Conservation (phyloP, 2,329 filamentous ascomycete genomes). For the Aquanectria penicillioides region DNA sequence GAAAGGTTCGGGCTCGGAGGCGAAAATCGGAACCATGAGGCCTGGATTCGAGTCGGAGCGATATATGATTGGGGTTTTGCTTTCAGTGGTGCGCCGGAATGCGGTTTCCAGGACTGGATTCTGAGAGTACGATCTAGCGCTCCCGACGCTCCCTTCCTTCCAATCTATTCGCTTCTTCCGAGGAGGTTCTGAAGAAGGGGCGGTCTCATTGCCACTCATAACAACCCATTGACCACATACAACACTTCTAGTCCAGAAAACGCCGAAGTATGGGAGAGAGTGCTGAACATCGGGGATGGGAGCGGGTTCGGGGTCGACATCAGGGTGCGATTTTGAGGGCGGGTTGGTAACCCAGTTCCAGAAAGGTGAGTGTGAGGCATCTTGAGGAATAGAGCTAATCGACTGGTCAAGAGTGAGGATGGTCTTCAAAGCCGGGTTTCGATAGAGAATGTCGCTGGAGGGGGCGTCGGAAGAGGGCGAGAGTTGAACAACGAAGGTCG, state of each 20-base stretch:
- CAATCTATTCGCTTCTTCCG: slow-evolving; percentile 44
- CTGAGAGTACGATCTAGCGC: slow-evolving; percentile 32
- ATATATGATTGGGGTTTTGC: slow-evolving; percentile 41
- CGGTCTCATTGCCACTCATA: slow-evolving; percentile 51
- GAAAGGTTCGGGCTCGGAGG: slow-evolving; percentile 50
- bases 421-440: slow-evolving; percentile 49
- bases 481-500: slow-evolving; percentile 51
- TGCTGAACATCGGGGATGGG: slow-evolving; percentile 32
- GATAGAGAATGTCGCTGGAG: slow-evolving; percentile 44
- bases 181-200: slow-evolving; percentile 43
- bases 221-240: slow-evolving; percentile 50
- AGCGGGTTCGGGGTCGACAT: slow-evolving; percentile 9
- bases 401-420: slow-evolving; percentile 45
- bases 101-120: slow-evolving; percentile 34
- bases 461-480: slow-evolving; percentile 16
- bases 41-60: slow-evolving; percentile 46
- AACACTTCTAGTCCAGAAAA: slow-evolving; percentile 51
- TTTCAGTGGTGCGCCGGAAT: slow-evolving; percentile 36
- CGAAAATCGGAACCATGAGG: slow-evolving; percentile 47
- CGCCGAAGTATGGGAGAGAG: slow-evolving; percentile 45
- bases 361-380: slow-evolving; percentile 46
- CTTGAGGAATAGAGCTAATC: slow-evolving; percentile 43
- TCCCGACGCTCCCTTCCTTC: slow-evolving; percentile 30
- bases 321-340: slow-evolving; percentile 17
- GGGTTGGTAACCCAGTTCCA: slow-evolving; percentile 52